Base-by-base conservation (phyloP, 2,329 filamentous ascomycete genomes). In the Karstenula rhodostoma region DNA sequence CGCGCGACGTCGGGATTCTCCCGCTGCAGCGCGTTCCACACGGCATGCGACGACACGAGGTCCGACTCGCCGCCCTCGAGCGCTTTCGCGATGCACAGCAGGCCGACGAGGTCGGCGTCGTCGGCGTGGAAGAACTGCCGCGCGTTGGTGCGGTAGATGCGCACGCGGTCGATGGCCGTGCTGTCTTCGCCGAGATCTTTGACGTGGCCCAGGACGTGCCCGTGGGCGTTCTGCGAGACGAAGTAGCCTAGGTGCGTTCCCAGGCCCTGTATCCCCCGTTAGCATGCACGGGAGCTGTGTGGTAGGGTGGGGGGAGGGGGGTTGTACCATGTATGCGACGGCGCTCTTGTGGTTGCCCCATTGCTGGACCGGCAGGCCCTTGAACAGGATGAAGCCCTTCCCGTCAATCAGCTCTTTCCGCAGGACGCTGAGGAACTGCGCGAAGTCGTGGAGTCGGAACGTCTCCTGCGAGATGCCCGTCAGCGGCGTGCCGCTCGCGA, bases 301-400 rank as follows among this genome's bases (percentile, higher is more conserved):
- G 29, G 29, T 2, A 9, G 29, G 29, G 29, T 29, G 27, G 8
- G 8, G 2, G 29, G 29, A 32, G 22, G 3, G 40, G 22, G 17
- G 25, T 12, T 10, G 27, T 17, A 55, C 52, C 89, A 96, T 93
- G 80, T 95, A 96, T n/a, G 90, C 92, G 12, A 93, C 88, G 8
- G 92, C 92, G 12, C 88, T 91, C 80, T 96, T 96, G 74, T 88
- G 85, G 55, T 87, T 86, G 0, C 89, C 88, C 93, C 93, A 97
- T 78, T 85, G 75, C 46, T 85, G 72, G 0, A 93, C 91, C 0
- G 92, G 93, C 75, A 96, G 89, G 54, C 90, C 88, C 76, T 95
- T 96, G 83, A 96, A 95, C 15, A 96, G 85, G 64, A 95, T 90
- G 80, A 96, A 96, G 17, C 93, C 93, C 72, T 95, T 95, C 65